Percentiles rank a stretch among this genome's conserved stretches.
phyloP scores from a whole-genome alignment of 768 basidiomycete genomes.

The Multifurca ochricompacta region DNA sequence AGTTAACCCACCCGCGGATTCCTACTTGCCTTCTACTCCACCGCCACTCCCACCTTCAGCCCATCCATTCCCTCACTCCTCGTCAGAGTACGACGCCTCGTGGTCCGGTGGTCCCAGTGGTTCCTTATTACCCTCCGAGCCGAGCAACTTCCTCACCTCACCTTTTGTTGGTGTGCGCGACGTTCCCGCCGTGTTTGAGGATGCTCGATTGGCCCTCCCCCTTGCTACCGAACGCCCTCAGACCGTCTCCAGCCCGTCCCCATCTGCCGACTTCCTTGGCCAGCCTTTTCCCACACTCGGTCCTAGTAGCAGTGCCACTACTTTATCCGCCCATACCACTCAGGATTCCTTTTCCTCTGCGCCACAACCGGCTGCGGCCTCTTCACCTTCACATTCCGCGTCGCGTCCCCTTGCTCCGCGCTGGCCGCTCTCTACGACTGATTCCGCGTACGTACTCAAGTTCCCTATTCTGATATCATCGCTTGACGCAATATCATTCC shows the following conservation, averaged over 20 bases:
- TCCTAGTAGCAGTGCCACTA: conserved; percentile 1
- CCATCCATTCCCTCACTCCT: background rate
- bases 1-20: conserved; percentile 16
- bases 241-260: background rate
- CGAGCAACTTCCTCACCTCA: conserved; percentile 9
- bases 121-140: conserved; percentile 3
- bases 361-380: background rate
- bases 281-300: conserved; percentile 4
- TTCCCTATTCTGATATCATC: background rate
- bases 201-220: background rate
- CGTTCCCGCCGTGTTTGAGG: conserved; percentile 6
- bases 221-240: conserved; percentile 2
- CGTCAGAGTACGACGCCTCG: conserved; percentile 10
- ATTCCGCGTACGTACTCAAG: conserved; percentile 16
- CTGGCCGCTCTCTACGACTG: conserved; percentile 16
- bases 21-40: conserved; percentile 14
- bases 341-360: background rate
- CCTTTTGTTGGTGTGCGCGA: conserved; percentile 2
- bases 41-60: conserved; percentile 16
- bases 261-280: conserved; percentile 14
- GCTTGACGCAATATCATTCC: conserved; percentile 6
- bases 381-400: conserved; percentile 2
- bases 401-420: conserved; percentile 18
- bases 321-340: background rate
- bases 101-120: conserved; percentile 7